Evolutionary conservation across 2,329 filamentous ascomycete species (phyloP), one percentile per base, ranked within the genome.

Genomic region (Hypoxylon sp.): DNA sequence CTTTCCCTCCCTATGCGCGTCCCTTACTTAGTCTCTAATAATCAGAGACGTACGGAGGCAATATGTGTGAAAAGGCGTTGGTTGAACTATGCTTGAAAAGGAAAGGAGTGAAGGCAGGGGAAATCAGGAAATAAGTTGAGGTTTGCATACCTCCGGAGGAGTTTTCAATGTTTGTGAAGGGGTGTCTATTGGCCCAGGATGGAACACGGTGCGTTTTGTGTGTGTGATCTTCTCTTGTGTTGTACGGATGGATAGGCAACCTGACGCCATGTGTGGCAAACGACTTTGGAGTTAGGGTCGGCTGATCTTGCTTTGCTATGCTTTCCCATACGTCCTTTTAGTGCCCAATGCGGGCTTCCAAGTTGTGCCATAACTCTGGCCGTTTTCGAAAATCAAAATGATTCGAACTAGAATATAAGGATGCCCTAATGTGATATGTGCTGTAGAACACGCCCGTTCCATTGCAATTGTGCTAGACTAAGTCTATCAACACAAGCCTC

Each of bases 31-130:
- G 16, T 34, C 41, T 19, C 23, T 29, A 46, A 14, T 51, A 32
- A 1, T 48, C 8, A 19, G 25, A 50, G 41, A 32, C 14, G 57
- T 45, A 52, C 47, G 43, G 57, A 60, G 32, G 29, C 52, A 64
- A n/a, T 56, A 60, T 21, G 56, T 59, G 53, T 25, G 61, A 69
- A 34, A 67, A 62, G 67, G 67, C 63, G 64, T 69, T 69, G 53
- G 50, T 29, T 47, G 56, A 39, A 30, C 34, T 30, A 25, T 54
- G 19, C 34, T 57, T 55, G 21, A 16, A 45, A 62, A 60, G 51
- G 51, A 53, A 46, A 53, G 45, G 21, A 34, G n/a, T n/a, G n/a
- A n/a, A n/a, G 54, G 48, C 2, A 25, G 41, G 39, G 39, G 16
- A 58, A 62, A 29, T 47, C 27, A 47, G 67, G 63, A 67, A 64